phyloP scores from a whole-genome alignment of 345 rosid species.

The Mangifera indica region DNA sequence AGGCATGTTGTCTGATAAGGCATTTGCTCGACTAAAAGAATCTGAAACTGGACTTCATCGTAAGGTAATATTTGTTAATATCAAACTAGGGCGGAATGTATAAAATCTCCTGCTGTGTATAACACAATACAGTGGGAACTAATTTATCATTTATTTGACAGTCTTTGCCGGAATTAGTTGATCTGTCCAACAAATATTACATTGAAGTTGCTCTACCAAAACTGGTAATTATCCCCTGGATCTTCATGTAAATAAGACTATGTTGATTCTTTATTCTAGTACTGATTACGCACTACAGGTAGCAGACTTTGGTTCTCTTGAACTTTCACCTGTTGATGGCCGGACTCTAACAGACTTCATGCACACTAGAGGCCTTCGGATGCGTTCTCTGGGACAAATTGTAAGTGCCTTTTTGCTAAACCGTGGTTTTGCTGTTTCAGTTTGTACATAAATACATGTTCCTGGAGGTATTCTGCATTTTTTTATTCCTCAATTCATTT shows the following conservation, averaged over 20 bases:
- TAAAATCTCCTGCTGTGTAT: slow-evolving; percentile 6
- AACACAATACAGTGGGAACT: slow-evolving; percentile 22
- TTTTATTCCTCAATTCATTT: background rate
- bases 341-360: slow-evolving; percentile 97
- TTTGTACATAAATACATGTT: background rate
- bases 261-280: slow-evolving; percentile 15
- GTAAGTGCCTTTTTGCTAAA: slow-evolving; percentile 50
- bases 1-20: slow-evolving; percentile 65
- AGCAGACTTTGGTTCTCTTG: slow-evolving; percentile 97
- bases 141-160: slow-evolving; percentile 38
- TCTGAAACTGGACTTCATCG: slow-evolving; percentile 91
- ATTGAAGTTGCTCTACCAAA: slow-evolving; percentile 91
- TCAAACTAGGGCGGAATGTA: slow-evolving; percentile 14
- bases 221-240: slow-evolving; percentile 50
- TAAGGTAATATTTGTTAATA: slow-evolving; percentile 50
- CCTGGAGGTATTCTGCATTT: background rate
- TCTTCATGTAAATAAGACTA: slow-evolving; percentile 20
- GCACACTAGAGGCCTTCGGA: slow-evolving; percentile 99
- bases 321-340: slow-evolving; percentile 98
- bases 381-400: slow-evolving; percentile 91
- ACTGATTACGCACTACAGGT: slow-evolving; percentile 55
- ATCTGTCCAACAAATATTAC: slow-evolving; percentile 79
- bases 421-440: slow-evolving; percentile 19
- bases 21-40: slow-evolving; percentile 75
- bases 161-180: slow-evolving; percentile 83